Percentiles rank a stretch among this genome's conserved stretches.
Evolutionary conservation across 2,329 filamentous ascomycete species (phyloP).

Genomic region (Bipolaris gigantea): DNA sequence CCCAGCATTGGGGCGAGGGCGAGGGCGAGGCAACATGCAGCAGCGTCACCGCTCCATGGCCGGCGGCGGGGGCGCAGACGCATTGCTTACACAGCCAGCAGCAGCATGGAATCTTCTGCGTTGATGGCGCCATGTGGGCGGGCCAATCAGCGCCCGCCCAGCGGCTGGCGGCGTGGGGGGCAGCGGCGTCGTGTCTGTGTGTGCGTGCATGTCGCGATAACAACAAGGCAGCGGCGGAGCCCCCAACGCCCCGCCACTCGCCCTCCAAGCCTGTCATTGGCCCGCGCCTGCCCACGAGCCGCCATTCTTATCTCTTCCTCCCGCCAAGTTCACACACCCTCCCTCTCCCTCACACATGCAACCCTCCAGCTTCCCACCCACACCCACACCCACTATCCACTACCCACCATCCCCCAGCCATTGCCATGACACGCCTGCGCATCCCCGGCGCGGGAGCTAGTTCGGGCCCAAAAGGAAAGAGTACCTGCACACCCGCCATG

Average conservation of each 20-base stretch:
- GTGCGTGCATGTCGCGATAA: conserved; percentile 29
- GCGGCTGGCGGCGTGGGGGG: conserved; percentile 22
- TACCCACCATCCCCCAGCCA: conserved; percentile 21
- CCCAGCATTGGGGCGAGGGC: conserved; percentile 25
- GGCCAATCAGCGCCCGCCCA: conserved; percentile 20
- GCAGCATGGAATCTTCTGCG: conserved; percentile 9
- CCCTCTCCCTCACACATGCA: not conserved
- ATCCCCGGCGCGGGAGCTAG: conserved; percentile 42
- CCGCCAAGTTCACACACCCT: not conserved
- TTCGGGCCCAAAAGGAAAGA: conserved; percentile 36
- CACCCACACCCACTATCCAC: conserved; percentile 19
- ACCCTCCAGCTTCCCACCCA: conserved; percentile 20
- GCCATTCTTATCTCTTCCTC: conserved; percentile 31
- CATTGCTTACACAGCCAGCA: not conserved
- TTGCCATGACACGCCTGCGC: conserved; percentile 32
- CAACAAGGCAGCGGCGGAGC: conserved; percentile 26
- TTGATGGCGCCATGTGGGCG: conserved; percentile 9
- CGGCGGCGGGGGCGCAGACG: conserved; percentile 19
- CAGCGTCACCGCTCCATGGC: conserved; percentile 25
- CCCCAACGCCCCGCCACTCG: conserved; percentile 13
- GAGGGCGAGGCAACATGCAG: conserved; percentile 9
- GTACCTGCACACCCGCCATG: conserved; percentile 36
- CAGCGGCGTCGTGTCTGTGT: conserved; percentile 3
- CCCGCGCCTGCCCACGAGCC: conserved; percentile 5
- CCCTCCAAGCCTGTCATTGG: conserved; percentile 20